These are phyloP conservation scores for Sonneratia caseolaris DNA, from an alignment of 345 rosid species.

Conservation along the genomic window DNA sequence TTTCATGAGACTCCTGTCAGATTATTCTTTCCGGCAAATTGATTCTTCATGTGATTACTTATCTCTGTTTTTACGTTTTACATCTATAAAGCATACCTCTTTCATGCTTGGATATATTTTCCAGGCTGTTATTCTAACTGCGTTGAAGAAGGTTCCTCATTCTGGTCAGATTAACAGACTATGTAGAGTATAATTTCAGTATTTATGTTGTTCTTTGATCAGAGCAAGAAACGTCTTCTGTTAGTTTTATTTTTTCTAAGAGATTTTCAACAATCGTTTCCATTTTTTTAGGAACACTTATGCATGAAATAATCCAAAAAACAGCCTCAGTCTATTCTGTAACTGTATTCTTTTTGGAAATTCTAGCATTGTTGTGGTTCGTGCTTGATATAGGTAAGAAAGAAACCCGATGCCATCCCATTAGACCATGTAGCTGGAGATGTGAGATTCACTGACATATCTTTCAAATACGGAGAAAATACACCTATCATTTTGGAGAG, in stretches of 20 bases:
- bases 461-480: conserved; percentile 55
- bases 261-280: neutral
- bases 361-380: neutral
- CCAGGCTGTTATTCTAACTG: neutral
- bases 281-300: neutral
- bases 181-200: neutral
- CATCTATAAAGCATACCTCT: neutral
- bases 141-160: neutral
- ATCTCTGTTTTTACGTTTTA: neutral
- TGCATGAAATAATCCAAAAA: neutral
- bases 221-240: neutral
- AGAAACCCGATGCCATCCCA: conserved; percentile 46
- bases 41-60: neutral
- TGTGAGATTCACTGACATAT: conserved; percentile 53
- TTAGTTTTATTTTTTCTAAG: too few species aligned
- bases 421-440: conserved; percentile 61
- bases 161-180: neutral
- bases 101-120: neutral
- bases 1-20: neutral
- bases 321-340: neutral
- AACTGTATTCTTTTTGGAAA: neutral
- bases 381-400: conserved; percentile 34
- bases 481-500: conserved; percentile 51
- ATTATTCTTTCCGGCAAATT: neutral
- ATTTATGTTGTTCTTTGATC: neutral